Evolutionary conservation across 2,329 filamentous ascomycete genomes (phyloP).

Genomic region (Talaromyces sp.): DNA sequence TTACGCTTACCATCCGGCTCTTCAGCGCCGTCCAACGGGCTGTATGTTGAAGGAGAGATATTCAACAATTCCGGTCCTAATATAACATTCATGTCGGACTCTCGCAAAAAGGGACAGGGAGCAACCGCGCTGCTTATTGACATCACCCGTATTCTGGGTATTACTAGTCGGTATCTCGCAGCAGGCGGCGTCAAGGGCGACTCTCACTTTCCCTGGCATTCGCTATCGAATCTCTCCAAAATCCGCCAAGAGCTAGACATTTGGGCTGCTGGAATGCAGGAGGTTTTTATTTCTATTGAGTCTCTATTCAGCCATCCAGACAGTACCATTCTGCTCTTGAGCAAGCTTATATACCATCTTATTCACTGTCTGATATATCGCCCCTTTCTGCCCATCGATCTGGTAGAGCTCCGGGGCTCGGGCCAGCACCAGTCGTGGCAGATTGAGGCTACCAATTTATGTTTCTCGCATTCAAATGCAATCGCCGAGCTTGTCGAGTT

Average conservation of each 20-base stretch:
- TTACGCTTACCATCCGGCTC: conserved; percentile 64
- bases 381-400: conserved; percentile 77
- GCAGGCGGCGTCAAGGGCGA: conserved; percentile 83
- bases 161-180: conserved; percentile 76
- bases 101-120: conserved; percentile 65
- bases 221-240: conserved; percentile 75
- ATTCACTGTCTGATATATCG: conserved; percentile 83
- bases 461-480: conserved; percentile 79
- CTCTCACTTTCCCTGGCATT: conserved; percentile 87
- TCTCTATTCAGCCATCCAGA: conserved; percentile 71
- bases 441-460: conserved; percentile 83
- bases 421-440: conserved; percentile 90
- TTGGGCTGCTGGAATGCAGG: conserved; percentile 76
- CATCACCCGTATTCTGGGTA: conserved; percentile 73
- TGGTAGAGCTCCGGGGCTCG: conserved; percentile 70
- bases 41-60: conserved; percentile 69
- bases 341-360: conserved; percentile 81
- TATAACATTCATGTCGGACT: conserved; percentile 64
- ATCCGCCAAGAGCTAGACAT: conserved; percentile 79
- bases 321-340: conserved; percentile 70
- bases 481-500: conserved; percentile 78
- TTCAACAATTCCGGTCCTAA: conserved; percentile 76
- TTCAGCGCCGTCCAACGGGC: conserved; percentile 51
- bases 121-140: conserved; percentile 78
- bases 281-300: conserved; percentile 70